Conservation (phyloP, 148 eudicot genomes). For the Bassia scoparia region DNA sequence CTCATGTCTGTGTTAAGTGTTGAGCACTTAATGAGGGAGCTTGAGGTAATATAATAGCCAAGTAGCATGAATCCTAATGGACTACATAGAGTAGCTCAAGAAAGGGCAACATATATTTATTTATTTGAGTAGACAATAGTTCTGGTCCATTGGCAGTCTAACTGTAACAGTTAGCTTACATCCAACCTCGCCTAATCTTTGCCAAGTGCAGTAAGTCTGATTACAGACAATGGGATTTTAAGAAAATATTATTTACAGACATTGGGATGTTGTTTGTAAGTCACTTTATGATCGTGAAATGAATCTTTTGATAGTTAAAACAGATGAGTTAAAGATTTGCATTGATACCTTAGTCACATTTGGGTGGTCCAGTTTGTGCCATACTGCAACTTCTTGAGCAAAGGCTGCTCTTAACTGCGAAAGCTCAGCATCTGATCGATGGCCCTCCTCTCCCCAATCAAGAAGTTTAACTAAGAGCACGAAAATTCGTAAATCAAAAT, state of each 20-base stretch:
- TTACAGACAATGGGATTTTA: not conserved
- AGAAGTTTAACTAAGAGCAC: slow-evolving; percentile 73
- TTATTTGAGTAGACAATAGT: not conserved
- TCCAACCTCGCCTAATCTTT: not conserved
- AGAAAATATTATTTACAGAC: not conserved
- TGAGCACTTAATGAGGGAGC: not conserved
- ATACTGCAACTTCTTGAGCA: slow-evolving; percentile 81
- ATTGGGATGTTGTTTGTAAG: not conserved
- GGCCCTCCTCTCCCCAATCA: slow-evolving; percentile 94
- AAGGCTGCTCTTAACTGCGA: slow-evolving; percentile 73
- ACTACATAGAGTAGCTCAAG: not conserved
- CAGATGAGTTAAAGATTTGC: slow-evolving; percentile 8
- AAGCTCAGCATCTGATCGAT: slow-evolving; percentile 71
- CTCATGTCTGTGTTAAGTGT: not conserved
- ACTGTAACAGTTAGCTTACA: not conserved
- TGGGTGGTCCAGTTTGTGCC: slow-evolving; percentile 92
- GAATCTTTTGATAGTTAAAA: not conserved
- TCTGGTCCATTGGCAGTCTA: too few relatives aligned
- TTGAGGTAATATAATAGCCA: not conserved
- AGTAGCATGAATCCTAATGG: not conserved
- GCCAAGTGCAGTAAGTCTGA: too few relatives aligned
- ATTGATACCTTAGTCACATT: slow-evolving; percentile 75
- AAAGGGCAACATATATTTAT: not conserved
- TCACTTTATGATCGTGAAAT: not conserved
- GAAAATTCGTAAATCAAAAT: not conserved